These are phyloP conservation scores for Pseudopyrenochaeta lycopersici DNA, from an alignment of 2,329 filamentous ascomycete species.

Conservation along the genomic window DNA sequence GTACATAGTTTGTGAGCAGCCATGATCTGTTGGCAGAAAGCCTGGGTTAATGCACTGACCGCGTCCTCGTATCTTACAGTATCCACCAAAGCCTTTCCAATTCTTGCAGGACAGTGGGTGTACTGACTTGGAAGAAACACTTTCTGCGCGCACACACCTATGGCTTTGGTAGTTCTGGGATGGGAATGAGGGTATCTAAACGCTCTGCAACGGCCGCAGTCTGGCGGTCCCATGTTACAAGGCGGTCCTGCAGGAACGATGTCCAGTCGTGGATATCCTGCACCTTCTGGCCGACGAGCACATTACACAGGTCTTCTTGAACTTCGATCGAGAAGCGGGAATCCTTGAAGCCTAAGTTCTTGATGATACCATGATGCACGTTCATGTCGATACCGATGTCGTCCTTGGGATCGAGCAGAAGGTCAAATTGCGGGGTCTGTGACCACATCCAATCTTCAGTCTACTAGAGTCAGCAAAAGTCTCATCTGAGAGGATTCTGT, in stretches of 20 bases:
- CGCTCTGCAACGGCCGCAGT: slow-evolving; percentile 22
- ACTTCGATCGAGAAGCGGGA: slow-evolving; percentile 2
- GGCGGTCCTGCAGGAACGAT: slow-evolving; percentile 23
- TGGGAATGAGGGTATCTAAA: slow-evolving; percentile 31
- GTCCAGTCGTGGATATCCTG: slow-evolving; percentile 60
- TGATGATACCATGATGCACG: slow-evolving; percentile 66
- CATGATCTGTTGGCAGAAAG: no score
- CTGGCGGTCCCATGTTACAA: slow-evolving; percentile 22
- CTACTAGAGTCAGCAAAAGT: slow-evolving; percentile 52
- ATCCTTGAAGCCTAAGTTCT: slow-evolving; percentile 52
- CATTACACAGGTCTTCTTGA: slow-evolving; percentile 23
- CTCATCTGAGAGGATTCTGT: background rate
- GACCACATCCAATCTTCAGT: slow-evolving; percentile 79
- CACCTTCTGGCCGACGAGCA: slow-evolving; percentile 52
- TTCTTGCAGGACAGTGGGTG: no score
- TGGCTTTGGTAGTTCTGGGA: slow-evolving; percentile 20
- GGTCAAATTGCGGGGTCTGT: slow-evolving; percentile 85
- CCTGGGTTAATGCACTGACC: no score
- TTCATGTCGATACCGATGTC: slow-evolving; percentile 33
- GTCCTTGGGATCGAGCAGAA: slow-evolving; percentile 62
- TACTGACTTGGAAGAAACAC: no score
- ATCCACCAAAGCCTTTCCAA: no score
- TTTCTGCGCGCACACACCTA: slow-evolving; percentile 4
- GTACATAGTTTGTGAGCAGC: no score
- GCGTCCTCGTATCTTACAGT: no score